phyloP scores from a whole-genome alignment of 345 rosid species.

The Tarenaya hassleriana region DNA sequence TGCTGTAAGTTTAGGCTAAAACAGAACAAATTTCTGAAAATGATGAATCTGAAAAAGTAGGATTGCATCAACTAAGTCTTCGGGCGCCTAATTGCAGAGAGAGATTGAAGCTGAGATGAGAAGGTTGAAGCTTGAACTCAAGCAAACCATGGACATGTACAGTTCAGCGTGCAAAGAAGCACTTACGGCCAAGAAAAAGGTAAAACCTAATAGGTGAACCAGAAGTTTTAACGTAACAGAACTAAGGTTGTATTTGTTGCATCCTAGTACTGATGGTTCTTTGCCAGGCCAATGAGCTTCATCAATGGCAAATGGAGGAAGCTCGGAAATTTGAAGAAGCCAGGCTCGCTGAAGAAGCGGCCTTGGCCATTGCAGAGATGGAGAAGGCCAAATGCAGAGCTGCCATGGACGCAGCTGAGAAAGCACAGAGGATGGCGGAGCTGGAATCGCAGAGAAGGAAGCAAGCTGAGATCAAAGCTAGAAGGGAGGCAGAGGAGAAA shows the following conservation, averaged over 20 bases:
- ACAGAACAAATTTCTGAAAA: neutral
- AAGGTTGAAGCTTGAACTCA: constrained; percentile 77
- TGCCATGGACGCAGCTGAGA: constrained; percentile 78
- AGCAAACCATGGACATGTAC: constrained; percentile 89
- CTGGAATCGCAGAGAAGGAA: constrained; percentile 59
- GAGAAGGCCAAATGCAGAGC: constrained; percentile 86
- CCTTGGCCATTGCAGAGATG: constrained; percentile 66
- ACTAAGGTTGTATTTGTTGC: constrained; percentile 11
- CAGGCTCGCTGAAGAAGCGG: constrained; percentile 62
- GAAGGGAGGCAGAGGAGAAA: constrained; percentile 62
- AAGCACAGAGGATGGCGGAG: constrained; percentile 63
- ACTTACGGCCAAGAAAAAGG: constrained; percentile 63
- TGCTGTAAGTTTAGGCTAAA: constrained; percentile 31
- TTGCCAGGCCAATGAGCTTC: constrained; percentile 63
- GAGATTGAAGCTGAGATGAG: constrained; percentile 81
- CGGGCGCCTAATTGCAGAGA: constrained; percentile 35
- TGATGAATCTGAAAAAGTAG: neutral
- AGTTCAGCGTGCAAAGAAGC: constrained; percentile 91
- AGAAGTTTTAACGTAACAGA: constrained; percentile 8
- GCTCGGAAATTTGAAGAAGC: constrained; percentile 64
- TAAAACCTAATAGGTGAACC: constrained; percentile 39
- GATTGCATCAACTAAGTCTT: constrained; percentile 7
- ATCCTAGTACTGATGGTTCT: constrained; percentile 5
- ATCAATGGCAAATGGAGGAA: constrained; percentile 65
- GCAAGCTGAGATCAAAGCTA: constrained; percentile 67